Evolutionary conservation across 1,139 yeast genomes (phyloP), one percentile per base, ranked within the genome.

Genomic region (Pichia inconspicua): DNA sequence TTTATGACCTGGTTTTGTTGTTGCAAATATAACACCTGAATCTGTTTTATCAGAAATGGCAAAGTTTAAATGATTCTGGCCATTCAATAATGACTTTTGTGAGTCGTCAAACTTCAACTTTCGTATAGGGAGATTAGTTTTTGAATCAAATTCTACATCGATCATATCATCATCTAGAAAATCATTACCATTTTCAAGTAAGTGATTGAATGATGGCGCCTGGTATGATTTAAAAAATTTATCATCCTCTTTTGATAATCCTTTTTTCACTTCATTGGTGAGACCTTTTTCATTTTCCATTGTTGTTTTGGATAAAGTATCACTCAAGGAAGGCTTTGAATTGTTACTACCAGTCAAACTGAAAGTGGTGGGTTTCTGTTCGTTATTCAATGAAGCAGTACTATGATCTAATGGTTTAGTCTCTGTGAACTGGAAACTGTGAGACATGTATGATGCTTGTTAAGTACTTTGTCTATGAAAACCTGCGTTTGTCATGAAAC

Each of bases 111-210:
- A 67, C 4, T 65, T 64, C 28, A 71, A 61, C 40, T 63, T 58
- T 34, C 67, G 64, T 12, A 70, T 57, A 4, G 69, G 66, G 22
- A 68, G 69, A 41, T 69, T 68, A 2, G 74, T 66, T 7, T 55
- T 61, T 2, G 63, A 60, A 48, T 72, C 77, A 10, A 66, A 57
- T 15, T 66, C 71, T 25, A 60, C 52, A 19, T 65, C 58, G 7
- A 54, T 60, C 31, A 51, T 57, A 5, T 49, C 62, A 2, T 46
- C 54, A 22, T 40, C 44, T n/a, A 38, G 39, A 4, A 15, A 31
- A 7, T 27, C 36, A 14, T 34, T 44, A 25, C 25, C 28, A 17
- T 12, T 40, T 25, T 19, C 36, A 25, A 44, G 25, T 30, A 42
- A 34, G 28, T 41, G 34, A 11, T 48, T 46, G 9, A 34, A 22